These are phyloP conservation scores for Chlorella sp. DNA, from an alignment of 139 green algal species.

Conservation along the genomic window DNA sequence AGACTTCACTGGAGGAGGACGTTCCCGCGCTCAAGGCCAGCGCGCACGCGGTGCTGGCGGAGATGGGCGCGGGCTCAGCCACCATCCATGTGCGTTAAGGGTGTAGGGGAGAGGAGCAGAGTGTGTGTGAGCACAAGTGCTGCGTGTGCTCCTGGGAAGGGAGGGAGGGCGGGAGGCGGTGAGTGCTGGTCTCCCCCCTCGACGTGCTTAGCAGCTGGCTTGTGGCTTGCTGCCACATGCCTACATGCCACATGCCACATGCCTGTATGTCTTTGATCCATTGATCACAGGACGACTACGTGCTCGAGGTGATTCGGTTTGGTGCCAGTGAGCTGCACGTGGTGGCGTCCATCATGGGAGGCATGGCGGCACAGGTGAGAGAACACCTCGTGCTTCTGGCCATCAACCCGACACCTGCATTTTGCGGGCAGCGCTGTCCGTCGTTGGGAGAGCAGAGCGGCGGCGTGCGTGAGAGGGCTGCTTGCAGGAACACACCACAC, in stretches of 20 bases:
- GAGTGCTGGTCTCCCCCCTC: too few species aligned
- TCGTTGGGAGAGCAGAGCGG: too few species aligned
- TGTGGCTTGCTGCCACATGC: not conserved
- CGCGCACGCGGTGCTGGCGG: constrained; percentile 25
- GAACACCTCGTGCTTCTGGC: too few species aligned
- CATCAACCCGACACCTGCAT: too few species aligned
- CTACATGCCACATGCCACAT: not conserved
- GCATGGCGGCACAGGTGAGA: constrained; percentile 71
- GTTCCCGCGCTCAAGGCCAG: constrained; percentile 55
- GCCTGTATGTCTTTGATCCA: not conserved
- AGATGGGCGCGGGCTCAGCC: constrained; percentile 9
- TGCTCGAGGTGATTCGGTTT: constrained; percentile 66
- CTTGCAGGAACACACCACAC: too few species aligned
- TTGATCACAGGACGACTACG: constrained; percentile 49
- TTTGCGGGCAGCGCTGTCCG: too few species aligned
- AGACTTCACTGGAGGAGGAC: constrained; percentile 59
- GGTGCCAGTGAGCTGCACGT: constrained; percentile 75
- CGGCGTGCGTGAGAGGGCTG: too few species aligned
- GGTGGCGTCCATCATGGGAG: constrained; percentile 82
- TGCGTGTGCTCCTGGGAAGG: too few species aligned
- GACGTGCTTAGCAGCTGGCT: not conserved
- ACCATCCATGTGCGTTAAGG: too few species aligned
- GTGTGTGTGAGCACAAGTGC: too few species aligned
- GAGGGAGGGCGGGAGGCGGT: too few species aligned
- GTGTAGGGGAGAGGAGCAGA: too few species aligned